These are phyloP conservation scores for Entelexis paramagnoliae DNA, from an alignment of 1,139 yeast genomes.

Conservation along the genomic window DNA sequence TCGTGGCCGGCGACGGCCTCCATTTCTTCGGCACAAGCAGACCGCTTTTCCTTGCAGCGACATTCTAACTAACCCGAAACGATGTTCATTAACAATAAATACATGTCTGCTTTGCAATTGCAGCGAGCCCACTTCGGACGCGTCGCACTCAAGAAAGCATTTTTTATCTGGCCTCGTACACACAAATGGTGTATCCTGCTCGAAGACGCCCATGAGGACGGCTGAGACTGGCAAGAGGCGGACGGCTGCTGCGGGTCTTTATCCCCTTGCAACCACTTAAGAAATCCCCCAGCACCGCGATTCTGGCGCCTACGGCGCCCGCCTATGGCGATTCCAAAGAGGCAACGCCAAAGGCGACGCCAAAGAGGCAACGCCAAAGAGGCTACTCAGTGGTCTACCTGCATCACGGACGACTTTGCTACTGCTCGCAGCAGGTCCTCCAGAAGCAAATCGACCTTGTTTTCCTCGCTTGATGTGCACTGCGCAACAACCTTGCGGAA, in stretches of 20 bases:
- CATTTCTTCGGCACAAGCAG: no score
- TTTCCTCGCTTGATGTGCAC: conserved; percentile 76
- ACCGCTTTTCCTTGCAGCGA: no score
- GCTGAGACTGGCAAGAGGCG: conserved; percentile 32
- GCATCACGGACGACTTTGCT: neutral
- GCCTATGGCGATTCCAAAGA: no score
- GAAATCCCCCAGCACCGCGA: no score
- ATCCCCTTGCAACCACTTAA: no score
- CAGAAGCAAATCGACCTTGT: conserved; percentile 68
- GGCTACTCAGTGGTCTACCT: no score
- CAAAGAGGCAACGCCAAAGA: no score
- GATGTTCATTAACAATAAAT: conserved; percentile 4
- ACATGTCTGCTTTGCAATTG: conserved; percentile 24
- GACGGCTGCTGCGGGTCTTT: no score
- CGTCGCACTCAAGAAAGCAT: conserved; percentile 26
- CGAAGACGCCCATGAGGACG: conserved; percentile 21
- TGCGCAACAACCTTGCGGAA: conserved; percentile 82
- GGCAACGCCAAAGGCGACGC: no score
- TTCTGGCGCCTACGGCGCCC: no score
- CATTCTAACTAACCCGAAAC: no score
- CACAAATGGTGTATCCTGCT: conserved; percentile 23
- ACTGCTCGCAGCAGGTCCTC: conserved; percentile 86
- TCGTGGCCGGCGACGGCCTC: no score
- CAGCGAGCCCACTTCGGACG: conserved; percentile 23
- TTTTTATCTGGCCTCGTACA: conserved; percentile 23